Base-by-base conservation (phyloP, 306 rosid species). In the Trifolium subterraneum region DNA sequence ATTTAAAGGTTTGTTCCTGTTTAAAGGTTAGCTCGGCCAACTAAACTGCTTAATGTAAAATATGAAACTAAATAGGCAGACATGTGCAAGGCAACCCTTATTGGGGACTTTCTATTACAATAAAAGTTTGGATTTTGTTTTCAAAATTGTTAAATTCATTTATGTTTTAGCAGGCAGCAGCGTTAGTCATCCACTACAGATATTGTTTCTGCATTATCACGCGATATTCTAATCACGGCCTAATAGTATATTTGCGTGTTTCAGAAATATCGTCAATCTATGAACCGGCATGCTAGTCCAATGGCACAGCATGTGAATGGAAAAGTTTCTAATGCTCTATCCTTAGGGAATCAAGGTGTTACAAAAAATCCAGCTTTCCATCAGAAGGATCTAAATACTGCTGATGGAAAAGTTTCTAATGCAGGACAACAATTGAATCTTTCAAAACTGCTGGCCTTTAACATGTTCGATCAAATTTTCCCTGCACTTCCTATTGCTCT, bases 1-100 rank as follows among this genome's bases (percentile, higher is more conserved):
- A 82, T 76, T 81, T 80, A 9, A 86, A 84, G 88, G 91, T 87
- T 39, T 39, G 70, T 75, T 73, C 25, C 33, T 42, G 38, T n/a
- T n/a, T n/a, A n/a, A n/a, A n/a, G n/a, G n/a, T n/a, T n/a, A n/a
- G n/a, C n/a, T n/a, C n/a, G n/a, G n/a, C n/a, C n/a, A n/a, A n/a
- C n/a, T n/a, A n/a, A n/a, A n/a, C 5, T 33, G 66, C 3, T 72
- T 23, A 20, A 65, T 77, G 69, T 48, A 25, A 36, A 62, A 13
- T 22, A 31, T 58, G 41, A 59, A 42, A 66, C 68, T 68, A 19
- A 29, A 68, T 76, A 15, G 69, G 36, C 2, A 9, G 23, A n/a
- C 63, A 29, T 16, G 20, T 20, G 31, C 4, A 8, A 33, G 48
- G 63, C 45, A 51, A 50, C 48, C 33, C 18, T 35, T 14, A 62